phyloP scores from a whole-genome alignment of 2,329 filamentous ascomycete species.

The Verticillium albo-atrum region DNA sequence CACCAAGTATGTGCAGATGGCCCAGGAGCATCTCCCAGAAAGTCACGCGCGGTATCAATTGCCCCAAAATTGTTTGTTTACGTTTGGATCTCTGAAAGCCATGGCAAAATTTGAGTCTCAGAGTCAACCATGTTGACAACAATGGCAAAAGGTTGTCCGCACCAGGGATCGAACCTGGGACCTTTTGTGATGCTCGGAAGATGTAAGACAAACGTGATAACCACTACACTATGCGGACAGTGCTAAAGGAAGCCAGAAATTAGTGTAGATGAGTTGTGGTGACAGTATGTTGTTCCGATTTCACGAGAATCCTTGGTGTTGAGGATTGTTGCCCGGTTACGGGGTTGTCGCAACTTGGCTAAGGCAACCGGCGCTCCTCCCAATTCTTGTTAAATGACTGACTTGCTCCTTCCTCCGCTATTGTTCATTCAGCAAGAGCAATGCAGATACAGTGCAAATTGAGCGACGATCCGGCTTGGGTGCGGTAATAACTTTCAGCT shows the following conservation, averaged over 20 bases:
- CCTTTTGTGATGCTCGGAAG: not conserved
- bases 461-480: not conserved
- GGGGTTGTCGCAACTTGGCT: not conserved
- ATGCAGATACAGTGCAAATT: not conserved
- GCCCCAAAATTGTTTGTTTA: too few relatives aligned
- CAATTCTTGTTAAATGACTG: not conserved
- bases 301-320: not conserved
- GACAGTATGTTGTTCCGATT: not conserved
- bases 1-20: too few relatives aligned
- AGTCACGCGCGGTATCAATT: too few relatives aligned
- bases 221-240: not conserved
- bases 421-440: not conserved
- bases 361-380: not conserved
- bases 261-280: not conserved
- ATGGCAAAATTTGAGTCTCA: not conserved
- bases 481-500: too few relatives aligned
- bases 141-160: not conserved
- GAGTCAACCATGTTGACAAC: not conserved
- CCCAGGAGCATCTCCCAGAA: too few relatives aligned
- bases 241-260: not conserved
- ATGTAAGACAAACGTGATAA: constrained; percentile 1
- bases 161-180: not conserved
- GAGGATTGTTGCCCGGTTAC: not conserved
- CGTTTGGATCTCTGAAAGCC: too few relatives aligned
- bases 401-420: not conserved